Base-by-base conservation (phyloP, 306 rosid species). In the Carpinus viminea region DNA sequence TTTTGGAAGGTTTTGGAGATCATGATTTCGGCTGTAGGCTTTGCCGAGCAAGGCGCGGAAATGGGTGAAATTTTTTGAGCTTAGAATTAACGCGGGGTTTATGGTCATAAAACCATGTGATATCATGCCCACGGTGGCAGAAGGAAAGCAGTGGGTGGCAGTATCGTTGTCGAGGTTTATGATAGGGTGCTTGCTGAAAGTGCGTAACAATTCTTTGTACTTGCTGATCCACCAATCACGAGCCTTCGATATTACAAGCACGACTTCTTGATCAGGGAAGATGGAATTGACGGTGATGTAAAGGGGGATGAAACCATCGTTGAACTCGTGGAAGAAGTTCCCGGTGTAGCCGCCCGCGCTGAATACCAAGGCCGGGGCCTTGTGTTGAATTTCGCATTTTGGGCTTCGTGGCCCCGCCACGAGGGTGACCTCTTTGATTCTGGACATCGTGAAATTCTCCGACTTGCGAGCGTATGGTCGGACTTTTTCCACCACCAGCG, bases 291-390 rank as follows among this genome's bases (percentile, higher is more conserved):
- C 2, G 13, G 84, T 83, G 75, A 87, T 85, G 78, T 26, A 89
- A 51, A 85, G 76, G 0, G 88, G 92, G 52, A 87, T 76, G 77
- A 89, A 70, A 7, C 86, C 92, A 12, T 86, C 89, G 6, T 71
- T 85, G 76, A 89, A 85, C 15, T 85, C 92, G 3, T 87, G 92
- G 69, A 68, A 89, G 79, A 87, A 76, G 90, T 86, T 87, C 2
- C 87, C 86, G 17, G 88, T 78, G 85, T 83, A 81, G 64, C 87
- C 85, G 3, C 68, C 85, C 0, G 81, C 86, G 54, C 86, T 82
- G 77, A 86, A 86, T 75, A 86, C 85, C 3, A 86, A 34, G 0
- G 86, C 89, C 0, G 87, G 79, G 2, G 68, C 64, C 0, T 54
- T 17, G 64, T 89, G 93, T 21, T 60, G 76, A 45, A 78, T 21